Base-by-base conservation (phyloP, 2,329 filamentous ascomycete genomes). In the Colletotrichum ledebouriae region DNA sequence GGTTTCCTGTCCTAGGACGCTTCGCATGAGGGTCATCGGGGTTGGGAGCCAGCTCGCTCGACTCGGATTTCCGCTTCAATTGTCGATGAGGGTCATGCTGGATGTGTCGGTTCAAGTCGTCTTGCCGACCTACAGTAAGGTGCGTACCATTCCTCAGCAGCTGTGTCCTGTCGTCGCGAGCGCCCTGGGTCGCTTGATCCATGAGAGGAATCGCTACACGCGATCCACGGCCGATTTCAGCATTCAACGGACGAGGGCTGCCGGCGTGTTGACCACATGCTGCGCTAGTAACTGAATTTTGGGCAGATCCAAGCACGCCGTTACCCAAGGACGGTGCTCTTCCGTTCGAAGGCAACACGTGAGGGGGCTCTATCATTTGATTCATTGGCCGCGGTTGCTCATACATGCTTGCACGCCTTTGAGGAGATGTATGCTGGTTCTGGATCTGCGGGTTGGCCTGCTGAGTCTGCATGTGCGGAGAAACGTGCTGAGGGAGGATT, bases 51-150 rank as follows among this genome's bases (percentile, higher is more conserved):
- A 33, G 12, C 2, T 59, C 65, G 33, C 20, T 53, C 3, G 39
- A 37, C n/a, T 68, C 65, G 1, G 61, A 59, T 39, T 68, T 65
- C 9, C 65, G 61, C 61, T 68, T 68, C 10, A 52, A 22, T 12
- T 59, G 29, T 12, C 39, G 37, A 17, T 68, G 53, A 3, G 37
- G 20, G 13, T 68, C 61, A 13, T 29, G 22, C 46, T 52, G 39
- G 44, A 42, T 20, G 37, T 57, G 63, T 25, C 49, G 61, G 4
- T 33, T n/a, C 29, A 22, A 39, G 13, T 66, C 63, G 12, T 66
- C 63, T 17, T 42, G 47, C 39, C 59, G 59, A 10, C 22, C 42
- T 7, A 34, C 33, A 5, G 34, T 25, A 6, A 49, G 34, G n/a
- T 63, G 59, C 6, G 17, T 17, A n/a, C 53, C 50, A 6, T 52